Base-by-base conservation (phyloP, 176 grass and related monocot genomes). In the Microstegium vimineum region DNA sequence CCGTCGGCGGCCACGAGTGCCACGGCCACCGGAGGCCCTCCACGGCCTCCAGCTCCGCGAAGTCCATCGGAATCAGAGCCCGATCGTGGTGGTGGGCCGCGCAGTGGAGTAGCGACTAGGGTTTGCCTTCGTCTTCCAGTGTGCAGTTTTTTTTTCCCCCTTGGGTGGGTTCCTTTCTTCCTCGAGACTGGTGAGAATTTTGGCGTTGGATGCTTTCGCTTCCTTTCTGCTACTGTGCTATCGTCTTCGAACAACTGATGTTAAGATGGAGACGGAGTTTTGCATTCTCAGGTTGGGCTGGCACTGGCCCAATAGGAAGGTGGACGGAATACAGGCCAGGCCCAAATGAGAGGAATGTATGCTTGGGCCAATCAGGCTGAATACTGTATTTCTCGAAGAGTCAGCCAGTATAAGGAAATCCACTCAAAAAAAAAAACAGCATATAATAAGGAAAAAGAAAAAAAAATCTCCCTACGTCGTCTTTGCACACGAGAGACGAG, bases 1-100 rank as follows among this genome's bases (percentile, higher is more conserved):
- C 63, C 18, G 85, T 82, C 45, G 80, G 47, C 32, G 93, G 93
- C 96, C 96, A 99, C 27, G 93, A 68, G 75, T 99, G 93, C 96
- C 93, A 99, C 54, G 96, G 90, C 96, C 91, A 95, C 7, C 93
- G 96, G 10, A 99, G 87, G 49, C 96, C 96, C 90, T 99, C 96
- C 65, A 95, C 92, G 47, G 93, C 89, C 89, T 99, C 96, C 83
- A 99, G 85, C 96, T 99, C 93, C 38, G 89, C 87, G 85, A 99
- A 99, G 84, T 95, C 96, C 96, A 95, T 99, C 83, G 87, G 83
- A 46, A 85, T 72, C 52, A 10, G 38, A 17, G 34, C 41, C 78
- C 77, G 78, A 69, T 57, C 65, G 15, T 6, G 36, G 1, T 1
- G 5, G 66, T 31, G 18, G 61, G 6, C 30, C 10, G 10, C 9